phyloP scores from a whole-genome alignment of 2,329 filamentous ascomycete genomes.

The Grosmannia serpens region DNA sequence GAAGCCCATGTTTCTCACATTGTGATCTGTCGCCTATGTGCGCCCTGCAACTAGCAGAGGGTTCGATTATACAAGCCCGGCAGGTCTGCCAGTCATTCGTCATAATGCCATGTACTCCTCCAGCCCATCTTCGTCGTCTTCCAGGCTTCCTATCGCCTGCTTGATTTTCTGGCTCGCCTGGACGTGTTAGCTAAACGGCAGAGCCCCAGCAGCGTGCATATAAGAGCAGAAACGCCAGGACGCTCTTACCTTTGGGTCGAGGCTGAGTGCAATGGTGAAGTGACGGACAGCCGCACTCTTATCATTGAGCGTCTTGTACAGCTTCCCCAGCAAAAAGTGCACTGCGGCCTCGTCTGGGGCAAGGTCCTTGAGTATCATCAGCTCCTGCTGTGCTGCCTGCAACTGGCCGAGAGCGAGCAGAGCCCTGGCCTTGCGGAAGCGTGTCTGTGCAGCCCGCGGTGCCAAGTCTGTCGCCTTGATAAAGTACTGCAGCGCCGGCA shows the following conservation, averaged over 20 bases:
- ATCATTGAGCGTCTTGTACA: conserved; percentile 62
- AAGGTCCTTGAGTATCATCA: conserved; percentile 80
- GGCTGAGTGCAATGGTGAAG: conserved; percentile 86
- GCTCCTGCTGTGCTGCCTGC: conserved; percentile 64
- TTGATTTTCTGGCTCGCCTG: conserved; percentile 91
- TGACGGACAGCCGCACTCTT: conserved; percentile 77
- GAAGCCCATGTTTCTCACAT: too few species aligned
- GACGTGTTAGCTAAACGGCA: conserved; percentile 13
- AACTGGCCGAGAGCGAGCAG: conserved; percentile 65
- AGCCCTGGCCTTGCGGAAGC: conserved; percentile 86
- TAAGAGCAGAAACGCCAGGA: neutral
- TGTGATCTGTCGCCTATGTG: too few species aligned
- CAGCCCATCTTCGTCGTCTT: conserved; percentile 66
- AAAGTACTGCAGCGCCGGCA: conserved; percentile 70
- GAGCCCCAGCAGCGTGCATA: too few species aligned
- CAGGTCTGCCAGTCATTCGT: neutral
- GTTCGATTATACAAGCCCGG: neutral
- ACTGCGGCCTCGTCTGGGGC: conserved; percentile 93
- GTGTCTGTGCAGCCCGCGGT: conserved; percentile 67
- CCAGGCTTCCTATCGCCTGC: conserved; percentile 86
- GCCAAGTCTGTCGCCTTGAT: conserved; percentile 71
- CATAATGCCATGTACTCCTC: conserved; percentile 45
- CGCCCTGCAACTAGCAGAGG: neutral
- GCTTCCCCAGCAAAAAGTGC: conserved; percentile 82
- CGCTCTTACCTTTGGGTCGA: conserved; percentile 94